Conservation (phyloP, 2,329 filamentous ascomycete species). For the Penicillium sp. region DNA sequence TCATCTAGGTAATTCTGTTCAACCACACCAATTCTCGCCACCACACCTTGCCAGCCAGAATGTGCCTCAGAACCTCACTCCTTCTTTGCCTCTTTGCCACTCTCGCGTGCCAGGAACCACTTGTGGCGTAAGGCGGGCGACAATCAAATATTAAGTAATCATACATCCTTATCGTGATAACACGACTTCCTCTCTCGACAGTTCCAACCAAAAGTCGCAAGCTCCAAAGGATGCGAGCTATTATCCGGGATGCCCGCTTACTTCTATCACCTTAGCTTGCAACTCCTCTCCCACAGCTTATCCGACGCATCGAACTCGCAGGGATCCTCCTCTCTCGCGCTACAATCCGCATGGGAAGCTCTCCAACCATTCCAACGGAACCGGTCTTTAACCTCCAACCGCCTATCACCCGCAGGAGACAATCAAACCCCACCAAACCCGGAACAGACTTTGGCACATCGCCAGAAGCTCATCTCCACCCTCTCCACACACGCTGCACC, state of each 20-base stretch:
- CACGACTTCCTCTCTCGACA: background rate
- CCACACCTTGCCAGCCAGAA: background rate
- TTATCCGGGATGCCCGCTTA: slow-evolving; percentile 57
- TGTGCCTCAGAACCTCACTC: background rate
- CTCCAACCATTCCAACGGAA: slow-evolving; percentile 38
- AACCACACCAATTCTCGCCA: background rate
- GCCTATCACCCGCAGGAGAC: slow-evolving; percentile 8
- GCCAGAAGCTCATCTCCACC: background rate
- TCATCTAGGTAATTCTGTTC: background rate
- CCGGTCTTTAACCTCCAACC: slow-evolving; percentile 17
- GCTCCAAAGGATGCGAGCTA: slow-evolving; percentile 27
- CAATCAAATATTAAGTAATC: slow-evolving; percentile 8
- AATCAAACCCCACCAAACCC: background rate
- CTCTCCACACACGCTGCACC: background rate
- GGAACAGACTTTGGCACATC: slow-evolving; percentile 10
- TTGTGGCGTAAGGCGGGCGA: background rate
- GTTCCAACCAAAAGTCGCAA: slow-evolving; percentile 2
- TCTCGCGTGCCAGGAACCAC: slow-evolving; percentile 3
- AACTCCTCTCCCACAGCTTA: slow-evolving; percentile 47
- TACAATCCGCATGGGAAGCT: slow-evolving; percentile 40
- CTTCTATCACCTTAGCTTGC: slow-evolving; percentile 63
- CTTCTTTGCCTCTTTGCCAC: slow-evolving; percentile 10
- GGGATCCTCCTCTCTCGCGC: slow-evolving; percentile 26
- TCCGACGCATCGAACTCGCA: background rate
- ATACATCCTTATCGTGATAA: slow-evolving; percentile 9